These are phyloP conservation scores for Clonostachys sp. DNA, from an alignment of 2,329 filamentous ascomycete genomes.

Conservation along the genomic window DNA sequence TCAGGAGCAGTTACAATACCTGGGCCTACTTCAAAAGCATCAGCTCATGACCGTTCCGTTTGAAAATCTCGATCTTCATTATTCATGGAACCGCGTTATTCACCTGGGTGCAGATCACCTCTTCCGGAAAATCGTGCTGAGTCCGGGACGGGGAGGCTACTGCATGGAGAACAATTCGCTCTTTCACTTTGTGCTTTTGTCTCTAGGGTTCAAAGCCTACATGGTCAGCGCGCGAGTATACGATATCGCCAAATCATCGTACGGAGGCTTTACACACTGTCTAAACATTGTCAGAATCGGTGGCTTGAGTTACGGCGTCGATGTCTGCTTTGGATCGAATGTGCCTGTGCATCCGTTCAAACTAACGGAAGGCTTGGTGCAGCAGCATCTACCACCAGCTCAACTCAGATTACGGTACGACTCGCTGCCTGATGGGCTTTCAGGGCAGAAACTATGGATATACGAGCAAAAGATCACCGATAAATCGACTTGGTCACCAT, in stretches of 20 bases:
- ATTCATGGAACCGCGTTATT: constrained; percentile 23
- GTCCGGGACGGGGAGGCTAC: constrained; percentile 33
- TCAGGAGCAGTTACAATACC: constrained; percentile 1
- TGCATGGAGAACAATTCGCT: constrained; percentile 39
- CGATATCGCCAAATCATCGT: constrained; percentile 1
- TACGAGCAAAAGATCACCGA: constrained; percentile 12
- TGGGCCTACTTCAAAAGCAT: constrained; percentile 7
- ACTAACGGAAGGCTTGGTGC: neutral
- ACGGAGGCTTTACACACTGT: constrained; percentile 17
- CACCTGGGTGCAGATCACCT: constrained; percentile 26
- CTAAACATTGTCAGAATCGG: constrained; percentile 14
- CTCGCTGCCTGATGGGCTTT: neutral
- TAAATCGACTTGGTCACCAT: constrained; percentile 27
- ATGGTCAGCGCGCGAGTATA: constrained; percentile 17
- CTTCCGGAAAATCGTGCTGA: constrained; percentile 29
- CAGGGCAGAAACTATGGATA: constrained; percentile 11
- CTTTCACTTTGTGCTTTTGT: constrained; percentile 33
- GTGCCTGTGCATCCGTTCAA: constrained; percentile 7
- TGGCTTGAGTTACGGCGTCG: constrained; percentile 8
- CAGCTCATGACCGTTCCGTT: constrained; percentile 38
- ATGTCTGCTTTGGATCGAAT: constrained; percentile 15
- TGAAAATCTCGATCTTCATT: constrained; percentile 39
- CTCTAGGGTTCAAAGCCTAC: constrained; percentile 26
- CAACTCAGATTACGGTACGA: constrained; percentile 22
- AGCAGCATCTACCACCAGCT: constrained; percentile 12